Percentiles rank a stretch among this genome's conserved stretches.
phyloP scores from a whole-genome alignment of 1,284 basidiomycete species.

The Puccinia hordei region DNA sequence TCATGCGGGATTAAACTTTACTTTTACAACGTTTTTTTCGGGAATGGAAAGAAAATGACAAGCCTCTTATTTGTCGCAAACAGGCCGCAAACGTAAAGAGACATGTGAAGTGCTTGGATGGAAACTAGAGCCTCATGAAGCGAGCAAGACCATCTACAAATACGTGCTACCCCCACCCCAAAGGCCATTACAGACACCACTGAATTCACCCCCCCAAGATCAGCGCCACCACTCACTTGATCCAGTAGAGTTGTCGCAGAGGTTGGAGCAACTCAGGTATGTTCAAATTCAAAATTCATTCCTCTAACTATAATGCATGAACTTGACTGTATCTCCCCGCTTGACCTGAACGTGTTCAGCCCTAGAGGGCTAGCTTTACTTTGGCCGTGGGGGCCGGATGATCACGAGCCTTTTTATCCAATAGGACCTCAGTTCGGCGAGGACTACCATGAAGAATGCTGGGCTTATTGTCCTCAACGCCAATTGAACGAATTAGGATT shows the following conservation, averaged over 20 bases:
- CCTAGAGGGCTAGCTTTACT: neutral
- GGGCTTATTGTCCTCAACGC: conserved; percentile 23
- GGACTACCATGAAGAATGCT: conserved; percentile 34
- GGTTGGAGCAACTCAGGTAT: conserved; percentile 20
- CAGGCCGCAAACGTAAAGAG: conserved; percentile 33
- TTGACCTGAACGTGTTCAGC: neutral
- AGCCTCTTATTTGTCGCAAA: conserved; percentile 3
- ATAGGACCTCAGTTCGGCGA: conserved; percentile 29
- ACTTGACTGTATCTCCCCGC: neutral
- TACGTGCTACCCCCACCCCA: conserved; percentile 40
- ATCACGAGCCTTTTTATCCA: conserved; percentile 1
- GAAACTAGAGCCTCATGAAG: conserved; percentile 30
- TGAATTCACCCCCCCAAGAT: neutral
- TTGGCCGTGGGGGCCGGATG: conserved; percentile 28
- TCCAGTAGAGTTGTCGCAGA: conserved; percentile 1
- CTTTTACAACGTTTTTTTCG: neutral
- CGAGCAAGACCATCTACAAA: conserved; percentile 22
- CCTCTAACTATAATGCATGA: neutral
- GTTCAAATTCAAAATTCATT: neutral
- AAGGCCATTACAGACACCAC: conserved; percentile 10
- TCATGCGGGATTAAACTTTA: neutral
- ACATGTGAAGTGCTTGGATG: conserved; percentile 31
- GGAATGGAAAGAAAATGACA: conserved; percentile 3
- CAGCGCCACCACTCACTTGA: neutral
- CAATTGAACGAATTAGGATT: conserved; percentile 3